Conservation (phyloP, 257 asterid genomes). For the Linderniella brevidens region DNA sequence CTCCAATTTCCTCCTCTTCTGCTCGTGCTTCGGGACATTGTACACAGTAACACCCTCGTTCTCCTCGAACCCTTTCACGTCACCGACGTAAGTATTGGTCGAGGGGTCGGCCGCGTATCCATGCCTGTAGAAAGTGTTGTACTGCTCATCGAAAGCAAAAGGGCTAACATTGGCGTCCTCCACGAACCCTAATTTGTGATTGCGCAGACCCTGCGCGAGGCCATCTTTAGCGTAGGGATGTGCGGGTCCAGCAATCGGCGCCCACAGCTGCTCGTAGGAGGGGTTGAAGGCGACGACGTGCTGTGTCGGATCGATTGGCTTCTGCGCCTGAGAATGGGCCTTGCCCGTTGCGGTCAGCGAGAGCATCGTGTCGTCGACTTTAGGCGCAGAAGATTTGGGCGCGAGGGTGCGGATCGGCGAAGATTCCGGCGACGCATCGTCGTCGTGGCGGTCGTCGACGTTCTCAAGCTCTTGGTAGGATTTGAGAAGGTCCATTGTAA, state of each 20-base stretch:
- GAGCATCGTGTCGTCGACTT: slow-evolving; percentile 80
- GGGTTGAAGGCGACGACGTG: slow-evolving; percentile 86
- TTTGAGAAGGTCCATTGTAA: slow-evolving; percentile 36
- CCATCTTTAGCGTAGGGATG: slow-evolving; percentile 97
- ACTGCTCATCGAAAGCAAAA: slow-evolving; percentile 91
- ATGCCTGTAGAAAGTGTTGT: slow-evolving; percentile 71
- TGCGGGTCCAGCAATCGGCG: slow-evolving; percentile 83
- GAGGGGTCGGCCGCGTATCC: slow-evolving; percentile 98
- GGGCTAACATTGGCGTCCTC: slow-evolving; percentile 67
- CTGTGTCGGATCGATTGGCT: slow-evolving; percentile 82
- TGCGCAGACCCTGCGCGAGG: slow-evolving; percentile 88
- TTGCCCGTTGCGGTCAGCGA: slow-evolving; percentile 66
- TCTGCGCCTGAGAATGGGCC: slow-evolving; percentile 27
- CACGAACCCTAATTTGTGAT: slow-evolving; percentile 89
- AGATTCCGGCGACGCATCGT: slow-evolving; percentile 39
- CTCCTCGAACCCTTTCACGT: slow-evolving; percentile 40
- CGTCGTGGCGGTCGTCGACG: slow-evolving; percentile 8
- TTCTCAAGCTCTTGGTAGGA: slow-evolving; percentile 24
- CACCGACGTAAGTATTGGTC: slow-evolving; percentile 55
- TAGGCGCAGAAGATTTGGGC: slow-evolving; percentile 81
- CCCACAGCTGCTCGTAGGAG: slow-evolving; percentile 90
- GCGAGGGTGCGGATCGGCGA: slow-evolving; percentile 69
- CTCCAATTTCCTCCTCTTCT: slow-evolving; percentile 69
- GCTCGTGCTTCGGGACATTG: slow-evolving; percentile 70
- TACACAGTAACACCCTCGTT: slow-evolving; percentile 60